A percentile compares a stretch with the other conserved stretches of the same genome.
Conservation (phyloP, 2,329 filamentous ascomycete genomes). For the Alternaria longipes region DNA sequence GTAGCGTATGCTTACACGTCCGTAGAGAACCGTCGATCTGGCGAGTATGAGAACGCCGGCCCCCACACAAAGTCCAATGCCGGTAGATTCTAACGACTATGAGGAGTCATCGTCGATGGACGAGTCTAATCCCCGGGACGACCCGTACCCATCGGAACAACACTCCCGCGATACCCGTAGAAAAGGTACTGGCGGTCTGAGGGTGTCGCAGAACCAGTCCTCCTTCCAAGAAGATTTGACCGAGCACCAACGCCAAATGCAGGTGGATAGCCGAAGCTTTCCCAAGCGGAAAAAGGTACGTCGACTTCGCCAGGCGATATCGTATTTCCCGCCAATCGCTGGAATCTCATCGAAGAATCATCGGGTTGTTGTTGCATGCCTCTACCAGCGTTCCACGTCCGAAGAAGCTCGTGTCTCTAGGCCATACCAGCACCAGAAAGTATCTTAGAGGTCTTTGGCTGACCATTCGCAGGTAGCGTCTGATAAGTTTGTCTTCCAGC, state of each 20-base stretch:
- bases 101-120: slow-evolving; percentile 17
- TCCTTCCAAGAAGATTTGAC: slow-evolving; percentile 40
- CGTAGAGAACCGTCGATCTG: slow-evolving; percentile 38
- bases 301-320: not conserved
- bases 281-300: slow-evolving; percentile 44
- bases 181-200: slow-evolving; percentile 41
- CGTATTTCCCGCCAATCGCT: not conserved
- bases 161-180: slow-evolving; percentile 22
- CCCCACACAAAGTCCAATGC: slow-evolving; percentile 33
- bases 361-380: not conserved
- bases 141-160: slow-evolving; percentile 4
- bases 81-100: slow-evolving; percentile 12
- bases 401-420: not conserved
- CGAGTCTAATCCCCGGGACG: slow-evolving; percentile 11
- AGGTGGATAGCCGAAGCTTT: slow-evolving; percentile 42
- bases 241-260: slow-evolving; percentile 47
- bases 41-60: slow-evolving; percentile 36
- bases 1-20: slow-evolving; percentile 15
- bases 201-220: slow-evolving; percentile 36
- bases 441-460: not conserved
- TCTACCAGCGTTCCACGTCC: not conserved
- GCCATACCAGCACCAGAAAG: not conserved
- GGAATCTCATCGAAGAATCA: not conserved
- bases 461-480: slow-evolving; percentile 22
- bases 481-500: slow-evolving; percentile 56